Percentiles rank a stretch among this genome's conserved stretches.
Conservation (phyloP, 2,329 filamentous ascomycete genomes). For the Diplodia scrobiculata region DNA sequence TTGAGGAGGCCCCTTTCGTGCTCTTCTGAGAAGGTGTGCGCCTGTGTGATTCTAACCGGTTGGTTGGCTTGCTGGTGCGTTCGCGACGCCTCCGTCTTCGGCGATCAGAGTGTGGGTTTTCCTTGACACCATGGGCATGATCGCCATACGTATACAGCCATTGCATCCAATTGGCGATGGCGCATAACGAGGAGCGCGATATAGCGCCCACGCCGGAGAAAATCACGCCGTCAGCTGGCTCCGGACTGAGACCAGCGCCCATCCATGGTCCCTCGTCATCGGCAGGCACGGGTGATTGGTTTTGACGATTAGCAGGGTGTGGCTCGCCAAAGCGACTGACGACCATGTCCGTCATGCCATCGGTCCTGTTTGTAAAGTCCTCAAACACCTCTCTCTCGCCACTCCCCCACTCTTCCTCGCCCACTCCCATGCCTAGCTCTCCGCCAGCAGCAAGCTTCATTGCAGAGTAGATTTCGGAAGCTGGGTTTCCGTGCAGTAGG, state of each 20-base stretch:
- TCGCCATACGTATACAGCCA: constrained; percentile 82
- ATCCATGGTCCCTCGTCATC: constrained; percentile 62
- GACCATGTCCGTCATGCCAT: constrained; percentile 83
- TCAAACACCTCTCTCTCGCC: constrained; percentile 92
- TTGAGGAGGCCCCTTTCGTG: neutral
- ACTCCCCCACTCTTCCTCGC: constrained; percentile 92
- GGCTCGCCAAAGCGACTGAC: constrained; percentile 80
- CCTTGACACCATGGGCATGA: constrained; percentile 78
- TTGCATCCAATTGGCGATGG: constrained; percentile 83
- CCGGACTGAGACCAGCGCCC: constrained; percentile 67
- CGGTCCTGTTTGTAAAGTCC: constrained; percentile 75
- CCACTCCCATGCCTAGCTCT: constrained; percentile 89
- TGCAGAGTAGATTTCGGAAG: constrained; percentile 74
- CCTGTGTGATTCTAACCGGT: constrained; percentile 2
- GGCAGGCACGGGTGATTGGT: constrained; percentile 29
- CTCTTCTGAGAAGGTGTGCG: constrained; percentile 13
- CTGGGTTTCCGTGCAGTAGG: constrained; percentile 84
- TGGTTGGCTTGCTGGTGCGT: constrained; percentile 34
- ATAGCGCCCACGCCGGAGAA: constrained; percentile 80
- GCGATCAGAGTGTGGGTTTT: constrained; percentile 71
- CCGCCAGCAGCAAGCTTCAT: constrained; percentile 88
- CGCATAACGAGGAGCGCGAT: constrained; percentile 68
- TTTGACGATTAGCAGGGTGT: constrained; percentile 36
- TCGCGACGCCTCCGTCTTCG: constrained; percentile 51
- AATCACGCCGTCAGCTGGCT: constrained; percentile 76